A percentile compares a stretch with the other conserved stretches of the same genome.
These are phyloP conservation scores for Skeletonema grethae DNA, from an alignment of 108 stramenopile species.

Conservation along the genomic window DNA sequence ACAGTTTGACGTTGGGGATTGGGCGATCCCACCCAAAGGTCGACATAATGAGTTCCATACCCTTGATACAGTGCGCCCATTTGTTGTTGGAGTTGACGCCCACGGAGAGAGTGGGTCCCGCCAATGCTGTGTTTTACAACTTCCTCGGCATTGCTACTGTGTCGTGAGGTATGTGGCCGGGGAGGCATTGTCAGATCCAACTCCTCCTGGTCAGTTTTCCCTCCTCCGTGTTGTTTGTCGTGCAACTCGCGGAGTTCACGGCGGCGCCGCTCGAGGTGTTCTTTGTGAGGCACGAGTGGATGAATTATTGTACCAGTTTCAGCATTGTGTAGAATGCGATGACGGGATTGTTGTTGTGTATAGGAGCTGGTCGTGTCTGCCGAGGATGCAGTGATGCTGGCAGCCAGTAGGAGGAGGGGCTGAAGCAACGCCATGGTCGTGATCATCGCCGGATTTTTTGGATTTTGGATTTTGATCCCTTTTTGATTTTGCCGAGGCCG, in stretches of 20 bases:
- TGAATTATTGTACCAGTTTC: slow-evolving; percentile 31
- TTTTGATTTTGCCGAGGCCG: too few species aligned
- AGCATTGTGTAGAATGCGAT: slow-evolving; percentile 30
- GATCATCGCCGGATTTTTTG: not conserved
- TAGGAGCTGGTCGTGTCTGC: slow-evolving; percentile 1
- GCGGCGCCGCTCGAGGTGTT: slow-evolving; percentile 37
- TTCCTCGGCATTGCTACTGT: not conserved
- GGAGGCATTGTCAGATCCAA: slow-evolving; percentile 20
- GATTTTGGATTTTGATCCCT: not conserved
- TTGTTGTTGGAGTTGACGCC: slow-evolving; percentile 41
- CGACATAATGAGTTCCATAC: slow-evolving; percentile 93
- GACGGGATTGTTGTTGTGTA: not conserved
- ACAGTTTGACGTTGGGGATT: slow-evolving; percentile 93
- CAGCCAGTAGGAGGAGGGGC: not conserved
- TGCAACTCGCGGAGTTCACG: slow-evolving; percentile 19
- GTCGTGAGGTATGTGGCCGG: slow-evolving; percentile 31
- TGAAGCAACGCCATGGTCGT: not conserved
- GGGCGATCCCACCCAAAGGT: slow-evolving; percentile 94
- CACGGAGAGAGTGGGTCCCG: not conserved
- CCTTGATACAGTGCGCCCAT: slow-evolving; percentile 67
- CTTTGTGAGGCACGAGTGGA: slow-evolving; percentile 44
- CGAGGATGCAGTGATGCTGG: not conserved
- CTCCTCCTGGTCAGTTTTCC: not conserved
- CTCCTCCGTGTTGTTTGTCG: not conserved
- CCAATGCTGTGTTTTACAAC: not conserved